phyloP scores from a whole-genome alignment of 352 stramenopile species.

The Aphanomyces astaci region DNA sequence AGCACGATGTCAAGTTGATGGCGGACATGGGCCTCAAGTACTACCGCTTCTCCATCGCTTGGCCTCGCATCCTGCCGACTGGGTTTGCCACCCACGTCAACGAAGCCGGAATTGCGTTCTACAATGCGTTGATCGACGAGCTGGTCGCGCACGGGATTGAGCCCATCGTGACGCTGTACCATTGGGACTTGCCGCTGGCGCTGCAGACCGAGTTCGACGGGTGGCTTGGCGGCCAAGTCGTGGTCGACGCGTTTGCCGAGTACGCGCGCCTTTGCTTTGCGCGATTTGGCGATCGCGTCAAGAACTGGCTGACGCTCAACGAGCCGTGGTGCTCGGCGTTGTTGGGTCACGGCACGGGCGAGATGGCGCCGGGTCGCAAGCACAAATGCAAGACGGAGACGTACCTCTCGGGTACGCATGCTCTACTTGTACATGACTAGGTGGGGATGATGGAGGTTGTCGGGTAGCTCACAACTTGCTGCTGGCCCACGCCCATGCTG shows the following conservation, averaged over 20 bases:
- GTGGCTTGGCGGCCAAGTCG: conserved; percentile 38
- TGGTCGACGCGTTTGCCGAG: conserved; percentile 56
- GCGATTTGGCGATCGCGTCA: conserved; percentile 87
- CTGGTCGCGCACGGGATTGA: conserved; percentile 78
- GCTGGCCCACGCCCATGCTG: conserved; percentile 75
- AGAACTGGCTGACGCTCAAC: conserved; percentile 91
- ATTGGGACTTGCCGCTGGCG: conserved; percentile 90
- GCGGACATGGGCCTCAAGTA: conserved; percentile 79
- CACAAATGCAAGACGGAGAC: conserved; percentile 40
- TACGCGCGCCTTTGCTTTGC: conserved; percentile 87
- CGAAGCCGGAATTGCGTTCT: conserved; percentile 82
- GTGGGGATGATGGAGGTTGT: too few species aligned
- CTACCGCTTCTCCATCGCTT: conserved; percentile 89
- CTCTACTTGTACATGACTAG: not conserved
- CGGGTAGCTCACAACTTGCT: conserved; percentile 73
- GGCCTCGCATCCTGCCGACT: conserved; percentile 85
- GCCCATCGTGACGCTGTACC: conserved; percentile 91
- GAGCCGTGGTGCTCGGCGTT: conserved; percentile 84
- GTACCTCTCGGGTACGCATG: conserved; percentile 42
- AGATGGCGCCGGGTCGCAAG: conserved; percentile 70
- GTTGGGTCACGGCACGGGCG: conserved; percentile 75
- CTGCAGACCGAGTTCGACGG: conserved; percentile 80
- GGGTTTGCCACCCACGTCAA: conserved; percentile 64
- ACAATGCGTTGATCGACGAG: conserved; percentile 84
- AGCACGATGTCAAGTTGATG: conserved; percentile 88